Conservation (phyloP, 345 rosid species). For the Syzygium aromaticum region DNA sequence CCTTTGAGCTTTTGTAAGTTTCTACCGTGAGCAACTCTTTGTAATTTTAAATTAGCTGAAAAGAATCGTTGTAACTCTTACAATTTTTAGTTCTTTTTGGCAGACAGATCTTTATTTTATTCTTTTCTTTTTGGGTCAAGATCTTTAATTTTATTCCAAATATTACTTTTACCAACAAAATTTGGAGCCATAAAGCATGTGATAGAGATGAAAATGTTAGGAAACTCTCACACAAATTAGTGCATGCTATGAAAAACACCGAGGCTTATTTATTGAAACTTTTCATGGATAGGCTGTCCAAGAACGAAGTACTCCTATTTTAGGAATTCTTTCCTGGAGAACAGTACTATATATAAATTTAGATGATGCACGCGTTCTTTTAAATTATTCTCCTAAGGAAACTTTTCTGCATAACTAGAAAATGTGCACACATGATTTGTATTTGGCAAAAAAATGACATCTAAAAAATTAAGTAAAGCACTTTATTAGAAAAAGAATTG, state of each 20-base stretch:
- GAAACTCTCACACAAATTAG: background rate
- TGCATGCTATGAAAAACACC: background rate
- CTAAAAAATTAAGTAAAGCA: background rate
- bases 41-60: background rate
- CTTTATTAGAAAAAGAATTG: background rate
- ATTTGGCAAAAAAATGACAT: background rate
- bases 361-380: background rate
- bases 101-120: background rate
- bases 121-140: background rate
- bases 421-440: background rate
- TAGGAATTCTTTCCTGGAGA: background rate
- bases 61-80: background rate
- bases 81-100: background rate
- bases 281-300: background rate
- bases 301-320: background rate
- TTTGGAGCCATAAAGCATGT: background rate
- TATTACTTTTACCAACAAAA: background rate
- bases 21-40: background rate
- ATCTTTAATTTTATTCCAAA: background rate
- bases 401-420: background rate
- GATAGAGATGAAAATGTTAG: background rate
- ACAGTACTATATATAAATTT: background rate
- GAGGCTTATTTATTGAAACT: background rate
- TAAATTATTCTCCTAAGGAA: background rate
- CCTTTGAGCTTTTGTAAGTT: background rate